Evolutionary conservation across 1,284 basidiomycete genomes (phyloP), one percentile per base, ranked within the genome.

Genomic region (Sphaerobolus stellatus): DNA sequence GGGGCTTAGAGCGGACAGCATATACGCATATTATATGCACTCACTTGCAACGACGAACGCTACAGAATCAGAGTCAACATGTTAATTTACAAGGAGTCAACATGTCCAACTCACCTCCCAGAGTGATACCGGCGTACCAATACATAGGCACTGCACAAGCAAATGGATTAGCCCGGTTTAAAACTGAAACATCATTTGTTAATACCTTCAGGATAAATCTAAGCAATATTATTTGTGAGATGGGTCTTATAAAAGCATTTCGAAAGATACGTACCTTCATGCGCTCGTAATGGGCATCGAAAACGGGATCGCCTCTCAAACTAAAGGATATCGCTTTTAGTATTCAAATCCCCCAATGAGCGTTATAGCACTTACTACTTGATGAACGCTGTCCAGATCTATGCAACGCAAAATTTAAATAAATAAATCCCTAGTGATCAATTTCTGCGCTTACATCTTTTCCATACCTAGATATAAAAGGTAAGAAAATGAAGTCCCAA

Each of bases 11-110:
- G 16, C n/a, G n/a, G 30, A n/a, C n/a, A 22, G 16, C n/a, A 20
- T 36, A 38, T 9, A 9, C 20, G 14, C 34, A n/a, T 24, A 25
- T 13, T 5, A 20, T 8, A 27, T 18, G 22, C 28, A 47, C 52
- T 6, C 38, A 53, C 52, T 53, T 31, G 52, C 52, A 34, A 40
- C 36, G 25, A 53, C 20, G 33, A 53, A 53, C 24, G 52, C 52
- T 5, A 16, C 20, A 24, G 22, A 22, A 30, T 8, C 18, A 2
- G 25, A 9, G 24, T 6, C 36, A 50, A 36, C 13, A 7, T 11
- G 18, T 43, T 27, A 4, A 36, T 50, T 34, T 9, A 36, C 33
- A 38, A 24, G 7, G 14, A 31, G 28, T 22, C 22, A 33, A 33
- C 11, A 13, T 20, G 8, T 24, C 9, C 5, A 8, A 14, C 29